Conservation (phyloP, 768 basidiomycete genomes). For the Calocybe indica region DNA sequence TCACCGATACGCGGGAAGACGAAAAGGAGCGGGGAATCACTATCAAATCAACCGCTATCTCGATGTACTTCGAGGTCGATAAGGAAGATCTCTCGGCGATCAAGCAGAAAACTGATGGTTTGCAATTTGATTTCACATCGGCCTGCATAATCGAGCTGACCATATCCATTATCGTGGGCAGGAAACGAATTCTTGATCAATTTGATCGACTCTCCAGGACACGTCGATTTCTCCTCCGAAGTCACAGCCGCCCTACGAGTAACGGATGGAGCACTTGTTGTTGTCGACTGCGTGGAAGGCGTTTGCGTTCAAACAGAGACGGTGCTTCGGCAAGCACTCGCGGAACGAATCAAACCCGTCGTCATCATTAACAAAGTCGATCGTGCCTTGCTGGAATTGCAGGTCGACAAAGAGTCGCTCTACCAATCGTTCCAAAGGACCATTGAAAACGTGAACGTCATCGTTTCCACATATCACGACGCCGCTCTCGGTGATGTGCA, state of each 20-base stretch:
- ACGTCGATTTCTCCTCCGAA: constrained; percentile 99
- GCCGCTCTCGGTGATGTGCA: constrained; percentile 93
- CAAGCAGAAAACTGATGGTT: constrained; percentile 92
- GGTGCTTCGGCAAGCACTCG: constrained; percentile 93
- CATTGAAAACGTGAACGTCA: constrained; percentile 96
- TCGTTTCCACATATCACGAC: constrained; percentile 97
- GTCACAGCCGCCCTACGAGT: constrained; percentile 99
- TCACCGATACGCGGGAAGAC: constrained; percentile 95
- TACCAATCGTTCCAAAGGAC: constrained; percentile 98
- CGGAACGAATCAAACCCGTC: constrained; percentile 99
- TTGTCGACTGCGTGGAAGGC: constrained; percentile 99
- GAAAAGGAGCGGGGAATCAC: constrained; percentile 99
- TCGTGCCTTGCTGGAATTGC: constrained; percentile 97
- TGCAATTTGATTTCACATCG: constrained; percentile 15
- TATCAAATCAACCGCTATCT: constrained; percentile 99
- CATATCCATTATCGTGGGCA: constrained; percentile 15
- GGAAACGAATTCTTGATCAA: constrained; percentile 99
- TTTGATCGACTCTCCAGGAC: constrained; percentile 98
- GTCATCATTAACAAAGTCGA: constrained; percentile 99
- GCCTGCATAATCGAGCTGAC: constrained; percentile 1
- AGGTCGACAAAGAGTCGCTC: constrained; percentile 93
- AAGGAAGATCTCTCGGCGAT: constrained; percentile 84
- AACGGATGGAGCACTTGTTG: constrained; percentile 98
- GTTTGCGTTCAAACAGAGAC: constrained; percentile 99
- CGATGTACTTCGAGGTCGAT: constrained; percentile 96